Base-by-base conservation (phyloP, 2,329 filamentous ascomycete species). In the Colletotrichum agaves region DNA sequence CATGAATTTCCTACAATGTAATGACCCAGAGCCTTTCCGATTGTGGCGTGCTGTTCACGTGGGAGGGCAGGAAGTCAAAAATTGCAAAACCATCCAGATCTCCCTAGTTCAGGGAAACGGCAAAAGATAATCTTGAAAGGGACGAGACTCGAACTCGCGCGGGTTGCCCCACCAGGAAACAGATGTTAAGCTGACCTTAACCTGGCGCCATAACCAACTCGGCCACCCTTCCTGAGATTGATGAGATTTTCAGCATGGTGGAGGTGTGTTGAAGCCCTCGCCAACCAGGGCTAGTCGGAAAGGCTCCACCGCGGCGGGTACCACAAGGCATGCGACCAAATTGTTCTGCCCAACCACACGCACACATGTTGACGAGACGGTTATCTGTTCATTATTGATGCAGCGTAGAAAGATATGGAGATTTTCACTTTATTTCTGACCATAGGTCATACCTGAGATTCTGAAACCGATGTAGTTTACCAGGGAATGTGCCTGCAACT, bases 141-240 rank as follows among this genome's bases (percentile, higher is more conserved):
- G 58, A 63, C 69, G 65, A 61, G 67, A 69, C 65, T 70, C 65
- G 67, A 70, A 60, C 69, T 69, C 60, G 65, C 65, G 65, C 65
- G 63, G 63, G 63, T 65, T 65, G 63, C 65, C 65, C 65, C 65
- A 68, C 65, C 65, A 68, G 65, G 65, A 68, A 68, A 68, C 61
- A 68, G 65, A 68, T 65, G 65, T 68, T 68, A 60, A 68, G 65
- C 65, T 65, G 61, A 68, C 65, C 65, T 68, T 68, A 68, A 68
- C 65, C 65, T 68, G 65, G 65, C 65, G 65, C 65, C 65, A 68
- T 65, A 68, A 68, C 65, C 65, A 68, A 68, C 65, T 68, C 65
- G 65, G 65, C 65, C 65, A 68, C 65, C 65, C 65, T 68, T 68
- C 65, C 65, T 19, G 37, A 62, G 11, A 3, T 55, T 35, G 35